Percentiles rank a stretch among this genome's conserved stretches.
Conservation (phyloP, 495 filamentous ascomycete species). For the Talaromyces stipitatus region DNA sequence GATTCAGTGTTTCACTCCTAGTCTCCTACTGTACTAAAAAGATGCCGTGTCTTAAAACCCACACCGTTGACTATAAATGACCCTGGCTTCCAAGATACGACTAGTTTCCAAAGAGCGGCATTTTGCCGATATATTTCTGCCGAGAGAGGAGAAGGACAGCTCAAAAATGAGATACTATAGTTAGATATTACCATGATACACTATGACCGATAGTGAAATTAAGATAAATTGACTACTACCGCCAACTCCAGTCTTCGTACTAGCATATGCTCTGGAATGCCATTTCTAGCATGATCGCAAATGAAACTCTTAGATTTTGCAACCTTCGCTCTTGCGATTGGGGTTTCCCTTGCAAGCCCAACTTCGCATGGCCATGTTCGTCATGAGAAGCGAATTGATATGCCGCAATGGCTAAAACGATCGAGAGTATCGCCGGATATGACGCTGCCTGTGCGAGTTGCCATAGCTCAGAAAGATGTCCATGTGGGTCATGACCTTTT, state of each 20-base stretch:
- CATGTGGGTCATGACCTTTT: slow-evolving; percentile 22
- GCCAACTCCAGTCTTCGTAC: background rate
- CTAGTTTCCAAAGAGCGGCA: background rate
- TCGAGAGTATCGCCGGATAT: background rate
- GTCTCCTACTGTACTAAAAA: background rate
- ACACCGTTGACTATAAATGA: background rate
- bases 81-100: background rate
- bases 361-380: background rate
- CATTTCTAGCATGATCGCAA: background rate
- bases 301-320: background rate
- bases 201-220: background rate
- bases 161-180: background rate
- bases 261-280: background rate
- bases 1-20: background rate
- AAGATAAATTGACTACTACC: background rate
- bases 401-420: background rate
- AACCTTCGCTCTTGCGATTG: background rate
- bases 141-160: background rate
- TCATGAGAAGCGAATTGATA: background rate
- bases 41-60: background rate
- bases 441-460: slow-evolving; percentile 25
- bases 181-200: background rate
- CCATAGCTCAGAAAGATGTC: slow-evolving; percentile 23
- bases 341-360: background rate
- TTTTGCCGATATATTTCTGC: background rate